Base-by-base conservation (phyloP, 768 basidiomycete genomes). In the Leccinum variicolor region DNA sequence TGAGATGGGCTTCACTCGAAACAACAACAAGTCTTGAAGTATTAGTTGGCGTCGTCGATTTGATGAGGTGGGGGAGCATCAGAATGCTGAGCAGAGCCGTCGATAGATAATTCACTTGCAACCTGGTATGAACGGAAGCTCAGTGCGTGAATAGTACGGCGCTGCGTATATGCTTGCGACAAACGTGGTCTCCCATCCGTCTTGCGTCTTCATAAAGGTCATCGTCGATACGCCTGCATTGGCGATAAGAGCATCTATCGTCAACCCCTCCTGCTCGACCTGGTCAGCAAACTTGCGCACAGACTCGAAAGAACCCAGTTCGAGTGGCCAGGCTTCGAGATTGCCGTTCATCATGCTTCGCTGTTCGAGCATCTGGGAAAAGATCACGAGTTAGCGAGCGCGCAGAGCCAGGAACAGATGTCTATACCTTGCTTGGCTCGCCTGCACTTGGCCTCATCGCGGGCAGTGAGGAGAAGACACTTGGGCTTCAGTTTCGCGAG, bases 121-220 rank as follows among this genome's bases (percentile, higher is more conserved):
- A 46, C 8, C 73, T 76, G 41, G 19, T 11, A 23, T 1, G 33
- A 57, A 49, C 19, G 14, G 34, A 49, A 15, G 4, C 5, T 57
- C 13, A 64, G 23, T 2, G 2, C 7, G 15, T 1, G 34, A 3
- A 23, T 17, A 13, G 31, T 33, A 26, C 19, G 6, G 19, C 29
- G 21, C 15, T 28, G 23, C 15, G 26, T 29, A 41, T 9, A 25
- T n/a, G n/a, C n/a, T n/a, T n/a, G n/a, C n/a, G n/a, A 58, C 74
- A 29, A 33, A 76, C 76, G 62, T 69, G 31, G 63, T 65, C 64
- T 77, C 76, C 67, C 70, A 76, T 33, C 74, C 76, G 48, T 76
- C 76, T 31, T 53, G 48, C 3, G 75, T 76, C 58, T 60, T 64
- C 6, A 19, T 11, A 28, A 69, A 73, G 3, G 52, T 63, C 13